Conservation (phyloP, 768 basidiomycete genomes). For the Leccinum subgranulosum region DNA sequence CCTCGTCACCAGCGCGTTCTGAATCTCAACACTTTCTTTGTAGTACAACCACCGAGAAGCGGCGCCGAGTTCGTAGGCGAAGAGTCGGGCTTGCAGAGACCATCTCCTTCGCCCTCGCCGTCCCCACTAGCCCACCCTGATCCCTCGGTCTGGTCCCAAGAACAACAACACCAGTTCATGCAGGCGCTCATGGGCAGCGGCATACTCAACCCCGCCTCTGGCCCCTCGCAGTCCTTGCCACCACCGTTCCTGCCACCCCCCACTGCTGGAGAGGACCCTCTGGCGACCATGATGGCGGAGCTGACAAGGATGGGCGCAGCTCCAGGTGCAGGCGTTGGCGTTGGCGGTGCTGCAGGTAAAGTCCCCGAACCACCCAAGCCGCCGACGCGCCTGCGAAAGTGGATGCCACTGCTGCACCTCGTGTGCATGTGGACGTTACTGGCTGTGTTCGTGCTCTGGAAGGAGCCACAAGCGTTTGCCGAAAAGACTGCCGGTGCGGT, state of each 20-base stretch:
- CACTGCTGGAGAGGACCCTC: slow-evolving; percentile 37
- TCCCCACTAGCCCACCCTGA: slow-evolving; percentile 36
- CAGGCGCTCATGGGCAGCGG: slow-evolving; percentile 52
- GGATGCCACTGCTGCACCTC: slow-evolving; percentile 66
- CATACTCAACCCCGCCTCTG: slow-evolving; percentile 29
- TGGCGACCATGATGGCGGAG: slow-evolving; percentile 43
- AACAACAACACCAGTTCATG: slow-evolving; percentile 68
- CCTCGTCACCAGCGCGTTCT: neutral
- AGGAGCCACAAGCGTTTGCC: slow-evolving; percentile 53
- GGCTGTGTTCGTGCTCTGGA: slow-evolving; percentile 64
- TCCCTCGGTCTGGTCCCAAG: slow-evolving; percentile 61
- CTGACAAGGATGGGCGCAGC: slow-evolving; percentile 25
- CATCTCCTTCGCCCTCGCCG: slow-evolving; percentile 18
- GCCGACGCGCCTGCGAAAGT: slow-evolving; percentile 52
- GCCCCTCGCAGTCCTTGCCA: slow-evolving; percentile 8
- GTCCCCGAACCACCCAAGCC: slow-evolving; percentile 29
- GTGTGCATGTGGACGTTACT: slow-evolving; percentile 62
- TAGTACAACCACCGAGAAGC: slow-evolving; percentile 13
- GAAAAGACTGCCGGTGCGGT: slow-evolving; percentile 34
- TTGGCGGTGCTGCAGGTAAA: slow-evolving; percentile 20
- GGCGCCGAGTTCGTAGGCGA: slow-evolving; percentile 37
- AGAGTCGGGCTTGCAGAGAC: slow-evolving; percentile 28
- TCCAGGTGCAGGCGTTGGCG: slow-evolving; percentile 11
- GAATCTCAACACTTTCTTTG: neutral
- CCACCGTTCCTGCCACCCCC: slow-evolving; percentile 4